Conservation (phyloP, 305 asterid genomes). For the Solanum chacoense region DNA sequence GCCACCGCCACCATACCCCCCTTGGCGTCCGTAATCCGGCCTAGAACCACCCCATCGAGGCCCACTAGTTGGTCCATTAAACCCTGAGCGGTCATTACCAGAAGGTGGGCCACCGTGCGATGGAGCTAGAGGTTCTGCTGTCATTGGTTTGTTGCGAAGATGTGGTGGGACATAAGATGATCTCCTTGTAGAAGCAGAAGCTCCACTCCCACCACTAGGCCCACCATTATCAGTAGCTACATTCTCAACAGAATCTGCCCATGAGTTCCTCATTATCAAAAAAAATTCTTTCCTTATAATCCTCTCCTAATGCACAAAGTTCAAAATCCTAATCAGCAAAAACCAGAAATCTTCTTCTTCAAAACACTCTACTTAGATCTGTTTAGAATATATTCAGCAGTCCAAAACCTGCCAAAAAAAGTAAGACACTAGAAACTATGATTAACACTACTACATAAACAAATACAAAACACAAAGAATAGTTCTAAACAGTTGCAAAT, state of each 20-base stretch:
- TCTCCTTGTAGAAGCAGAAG: slow-evolving; percentile 34
- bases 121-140: slow-evolving; percentile 39
- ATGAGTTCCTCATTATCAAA: slow-evolving; percentile 48
- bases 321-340: neutral
- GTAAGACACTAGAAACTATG: neutral
- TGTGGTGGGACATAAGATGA: slow-evolving; percentile 75
- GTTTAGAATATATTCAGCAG: neutral
- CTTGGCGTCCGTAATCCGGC: slow-evolving; percentile 42
- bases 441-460: neutral
- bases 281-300: neutral
- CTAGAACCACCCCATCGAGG: slow-evolving; percentile 45
- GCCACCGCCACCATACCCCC: slow-evolving; percentile 38
- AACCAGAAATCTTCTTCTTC: neutral
- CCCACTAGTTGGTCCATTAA: slow-evolving; percentile 37
- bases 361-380: neutral
- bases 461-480: neutral
- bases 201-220: slow-evolving; percentile 30
- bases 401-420: neutral
- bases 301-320: neutral
- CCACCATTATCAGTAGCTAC: slow-evolving; percentile 32
- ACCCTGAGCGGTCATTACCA: slow-evolving; percentile 37
- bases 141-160: slow-evolving; percentile 49
- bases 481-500: neutral
- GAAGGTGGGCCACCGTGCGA: slow-evolving; percentile 39
- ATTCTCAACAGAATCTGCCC: slow-evolving; percentile 79